Evolutionary conservation across 768 basidiomycete species (phyloP), one percentile per base, ranked within the genome.

Genomic region (Boletales sp.): DNA sequence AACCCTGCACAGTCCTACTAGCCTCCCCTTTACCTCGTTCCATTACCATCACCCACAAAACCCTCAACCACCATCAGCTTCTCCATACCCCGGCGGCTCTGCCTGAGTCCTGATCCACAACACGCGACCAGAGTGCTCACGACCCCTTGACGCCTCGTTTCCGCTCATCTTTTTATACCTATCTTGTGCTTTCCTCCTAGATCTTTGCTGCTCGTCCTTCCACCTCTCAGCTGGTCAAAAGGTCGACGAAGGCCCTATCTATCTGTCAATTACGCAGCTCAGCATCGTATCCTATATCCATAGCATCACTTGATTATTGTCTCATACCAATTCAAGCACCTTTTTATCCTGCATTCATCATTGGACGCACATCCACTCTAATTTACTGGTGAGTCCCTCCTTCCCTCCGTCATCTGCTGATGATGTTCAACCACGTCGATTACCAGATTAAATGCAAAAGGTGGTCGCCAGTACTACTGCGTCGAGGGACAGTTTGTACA

Each of bases 401-500:
- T 28, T 34, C 47, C 48, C 49, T 46, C 54, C 51, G 58, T 50
- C 46, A 14, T 36, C 34, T 19, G 50, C 18, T 52, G 21, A 39
- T 36, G 10, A 50, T 44, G 31, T 64, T 61, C 58, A 66, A 61
- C 63, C 58, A 56, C 13, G 32, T 36, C 41, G 56, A 61, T 60
- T 57, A 56, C 28, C 61, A 72, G 67, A 71, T 79, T 80, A 79
- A 79, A 86, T 86, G 83, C 80, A 80, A 78, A 77, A 80, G 72
- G 76, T 78, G 76, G 80, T 83, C 71, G 77, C 81, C 76, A 70
- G 78, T 62, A 64, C 74, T 72, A 73, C 78, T 56, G 73, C 72
- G 64, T 48, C 68, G 51, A 57, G 53, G 51, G 56, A 67, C 66
- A 67, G 54, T 64, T 41, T 63, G 64, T 68, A 68, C 58, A 45